Conservation (phyloP, 1,139 yeast species). For the Geotrichum phurueaensis region DNA sequence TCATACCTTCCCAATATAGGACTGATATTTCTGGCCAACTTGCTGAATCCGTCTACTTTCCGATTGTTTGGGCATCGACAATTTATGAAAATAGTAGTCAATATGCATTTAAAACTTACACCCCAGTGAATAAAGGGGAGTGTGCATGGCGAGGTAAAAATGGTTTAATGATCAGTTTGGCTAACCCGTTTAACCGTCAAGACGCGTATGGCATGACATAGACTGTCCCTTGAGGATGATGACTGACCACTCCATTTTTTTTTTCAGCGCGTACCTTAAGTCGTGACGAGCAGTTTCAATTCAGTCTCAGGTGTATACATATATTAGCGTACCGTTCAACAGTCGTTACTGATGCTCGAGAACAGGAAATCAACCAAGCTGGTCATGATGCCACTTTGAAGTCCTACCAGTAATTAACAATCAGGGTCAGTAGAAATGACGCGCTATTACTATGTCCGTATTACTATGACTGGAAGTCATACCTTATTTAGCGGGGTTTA, state of each 20-base stretch:
- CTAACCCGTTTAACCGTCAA: neutral
- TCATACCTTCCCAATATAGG: neutral
- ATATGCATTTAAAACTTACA: neutral
- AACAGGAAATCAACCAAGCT: neutral
- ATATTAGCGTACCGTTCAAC: neutral
- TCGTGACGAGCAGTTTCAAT: neutral
- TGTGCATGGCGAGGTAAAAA: neutral
- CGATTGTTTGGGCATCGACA: neutral
- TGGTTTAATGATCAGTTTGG: neutral
- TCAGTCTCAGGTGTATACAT: neutral
- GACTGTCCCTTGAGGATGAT: neutral
- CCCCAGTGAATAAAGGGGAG: neutral
- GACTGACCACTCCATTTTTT: neutral
- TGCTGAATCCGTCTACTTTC: neutral
- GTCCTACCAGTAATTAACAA: neutral
- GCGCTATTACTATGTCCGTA: too few relatives aligned
- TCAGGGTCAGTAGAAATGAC: too few relatives aligned
- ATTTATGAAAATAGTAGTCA: neutral
- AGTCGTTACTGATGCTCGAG: neutral
- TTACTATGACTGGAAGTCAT: too few relatives aligned
- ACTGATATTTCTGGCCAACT: neutral
- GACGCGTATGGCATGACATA: neutral
- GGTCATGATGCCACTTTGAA: neutral
- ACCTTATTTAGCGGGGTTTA: too few relatives aligned
- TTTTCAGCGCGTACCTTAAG: neutral